Base-by-base conservation (phyloP, 2,329 filamentous ascomycete genomes). In the Aspergillus brunneoviolaceus region DNA sequence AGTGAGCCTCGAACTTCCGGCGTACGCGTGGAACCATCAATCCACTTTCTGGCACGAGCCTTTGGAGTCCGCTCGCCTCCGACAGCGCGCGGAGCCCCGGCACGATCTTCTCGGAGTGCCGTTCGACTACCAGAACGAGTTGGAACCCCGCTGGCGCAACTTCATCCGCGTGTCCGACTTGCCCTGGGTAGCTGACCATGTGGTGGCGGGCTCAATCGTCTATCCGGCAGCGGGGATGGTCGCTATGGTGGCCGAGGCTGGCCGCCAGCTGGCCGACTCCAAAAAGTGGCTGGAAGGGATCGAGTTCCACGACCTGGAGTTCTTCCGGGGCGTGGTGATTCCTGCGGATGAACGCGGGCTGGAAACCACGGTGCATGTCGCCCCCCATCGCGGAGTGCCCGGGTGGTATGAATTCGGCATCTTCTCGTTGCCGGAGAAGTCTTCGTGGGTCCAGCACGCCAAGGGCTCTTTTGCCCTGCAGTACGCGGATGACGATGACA, bases 101-200 rank as follows among this genome's bases (percentile, higher is more conserved):
- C 51, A 45, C 45, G 57, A 59, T n/a, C 45, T 59, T 2, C 21
- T 59, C 2, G 57, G 57, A 2, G 25, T 16, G 7, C 51, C 29
- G 1, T 9, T 50, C 23, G 14, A 29, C 9, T 51, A 53, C 21
- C 23, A 19, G 21, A 50, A 42, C 2, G 21, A 51, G 42, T 19
- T 39, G 16, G 49, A 42, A 16, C 16, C n/a, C 5, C 9, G 47
- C 3, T 57, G 58, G 54, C 29, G 54, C 19, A 42, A 54, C 5
- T 11, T 45, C n/a, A 16, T 60, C 5, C 53, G 54, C 21, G 14
- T 31, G 1, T 14, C 27, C 21, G 58, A 60, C n/a, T 14, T 48
- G 2, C 58, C 58, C 14, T 60, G 58, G 58, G 19, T 60, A 1
- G 29, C 51, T 14, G 59, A 61, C 19, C 59, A 61, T 33, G 31